phyloP scores from a whole-genome alignment of 257 asterid species.

The Hygrophila difformis region DNA sequence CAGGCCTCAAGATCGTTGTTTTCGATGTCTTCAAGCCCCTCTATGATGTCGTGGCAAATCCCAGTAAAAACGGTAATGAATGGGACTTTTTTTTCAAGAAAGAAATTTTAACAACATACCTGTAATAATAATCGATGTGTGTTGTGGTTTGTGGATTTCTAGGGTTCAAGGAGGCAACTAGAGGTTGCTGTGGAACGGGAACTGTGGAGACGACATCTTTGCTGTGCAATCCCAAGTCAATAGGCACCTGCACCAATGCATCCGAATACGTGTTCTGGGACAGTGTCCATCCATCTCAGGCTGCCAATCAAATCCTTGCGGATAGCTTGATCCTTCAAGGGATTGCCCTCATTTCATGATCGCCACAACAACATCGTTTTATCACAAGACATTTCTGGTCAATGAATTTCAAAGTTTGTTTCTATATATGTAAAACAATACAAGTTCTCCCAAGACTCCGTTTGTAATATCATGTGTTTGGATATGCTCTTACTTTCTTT shows the following conservation, averaged over 20 bases:
- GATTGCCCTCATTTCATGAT: slow-evolving; percentile 44
- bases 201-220: slow-evolving; percentile 64
- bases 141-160: no score
- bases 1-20: slow-evolving; percentile 59
- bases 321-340: slow-evolving; percentile 61
- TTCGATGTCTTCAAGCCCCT: slow-evolving; percentile 79
- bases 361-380: background rate
- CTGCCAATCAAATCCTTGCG: slow-evolving; percentile 76
- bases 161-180: slow-evolving; percentile 75
- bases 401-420: no score
- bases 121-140: no score
- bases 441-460: no score
- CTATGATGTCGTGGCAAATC: slow-evolving; percentile 54
- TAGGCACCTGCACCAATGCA: slow-evolving; percentile 75
- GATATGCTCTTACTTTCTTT: no score
- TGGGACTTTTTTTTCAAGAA: no score
- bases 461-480: no score
- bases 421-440: background rate
- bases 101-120: no score
- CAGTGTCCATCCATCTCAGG: slow-evolving; percentile 92
- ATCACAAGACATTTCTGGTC: background rate
- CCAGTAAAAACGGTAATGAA: slow-evolving; percentile 44
- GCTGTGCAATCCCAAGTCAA: slow-evolving; percentile 72
- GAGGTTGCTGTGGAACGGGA: slow-evolving; percentile 94
- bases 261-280: slow-evolving; percentile 87